These are phyloP conservation scores for Didymella keratinophila DNA, from an alignment of 2,329 filamentous ascomycete genomes.

Conservation along the genomic window DNA sequence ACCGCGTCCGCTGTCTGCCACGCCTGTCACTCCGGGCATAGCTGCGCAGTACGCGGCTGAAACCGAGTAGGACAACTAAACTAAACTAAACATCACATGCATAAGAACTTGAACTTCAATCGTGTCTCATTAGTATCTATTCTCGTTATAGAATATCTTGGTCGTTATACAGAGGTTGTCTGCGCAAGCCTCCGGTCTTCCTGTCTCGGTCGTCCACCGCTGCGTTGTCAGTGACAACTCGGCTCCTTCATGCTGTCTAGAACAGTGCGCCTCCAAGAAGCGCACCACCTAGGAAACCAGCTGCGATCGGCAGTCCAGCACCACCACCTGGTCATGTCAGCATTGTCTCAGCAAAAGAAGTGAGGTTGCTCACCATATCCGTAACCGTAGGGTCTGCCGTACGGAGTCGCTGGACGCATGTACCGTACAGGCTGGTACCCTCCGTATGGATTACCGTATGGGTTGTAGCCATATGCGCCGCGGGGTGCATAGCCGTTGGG, in stretches of 20 bases:
- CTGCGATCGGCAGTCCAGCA: slow-evolving; percentile 46
- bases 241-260: slow-evolving; percentile 12
- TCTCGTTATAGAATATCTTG: slow-evolving; percentile 3
- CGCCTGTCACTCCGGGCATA: too few relatives aligned
- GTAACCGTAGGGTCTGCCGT: slow-evolving; percentile 51
- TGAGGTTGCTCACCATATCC: slow-evolving; percentile 41
- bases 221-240: background rate
- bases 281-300: slow-evolving; percentile 46
- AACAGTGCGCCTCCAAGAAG: slow-evolving; percentile 45
- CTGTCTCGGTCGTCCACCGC: background rate
- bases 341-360: background rate
- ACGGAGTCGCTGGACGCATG: slow-evolving; percentile 58
- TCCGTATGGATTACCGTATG: slow-evolving; percentile 56
- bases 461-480: slow-evolving; percentile 48
- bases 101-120: background rate
- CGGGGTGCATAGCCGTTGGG: slow-evolving; percentile 58
- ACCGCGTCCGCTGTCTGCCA: too few relatives aligned
- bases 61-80: too few relatives aligned
- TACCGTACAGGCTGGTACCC: slow-evolving; percentile 61
- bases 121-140: background rate
- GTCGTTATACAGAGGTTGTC: background rate
- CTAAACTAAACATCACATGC: slow-evolving; percentile 4
- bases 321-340: slow-evolving; percentile 33
- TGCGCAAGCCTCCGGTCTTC: background rate
- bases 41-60: too few relatives aligned